Base-by-base conservation (phyloP, 2,329 filamentous ascomycete species). In the Parastagonospora nodorum region DNA sequence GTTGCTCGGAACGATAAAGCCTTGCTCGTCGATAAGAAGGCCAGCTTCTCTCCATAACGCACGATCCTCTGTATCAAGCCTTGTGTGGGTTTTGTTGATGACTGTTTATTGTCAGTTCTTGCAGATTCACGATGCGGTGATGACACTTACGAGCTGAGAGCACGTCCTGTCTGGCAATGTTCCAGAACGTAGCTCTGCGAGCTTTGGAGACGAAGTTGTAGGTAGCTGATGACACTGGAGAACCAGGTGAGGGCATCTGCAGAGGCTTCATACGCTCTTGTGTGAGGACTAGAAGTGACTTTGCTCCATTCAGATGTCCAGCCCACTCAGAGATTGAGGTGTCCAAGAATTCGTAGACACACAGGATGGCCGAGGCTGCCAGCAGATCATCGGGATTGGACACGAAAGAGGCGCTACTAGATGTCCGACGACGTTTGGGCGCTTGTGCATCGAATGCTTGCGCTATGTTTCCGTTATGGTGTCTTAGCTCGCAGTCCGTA, bases 271-370 rank as follows among this genome's bases (percentile, higher is more conserved):
- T 77, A 33, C 77, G 75, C 44, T 80, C 80, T 53, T 82, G 80
- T 4, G 79, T 78, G 46, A 82, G 74, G 37, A 80, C 83, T 45
- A 87, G 78, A 15, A 88, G 74, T 0, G 84, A 83, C 56, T 87
- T 87, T 0, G 87, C 82, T 0, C 85, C 85, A 57, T 83, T 87
- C 5, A 88, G 72, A 72, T 88, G 86, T 4, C 84, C 78, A 29
- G 81, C 80, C 85, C 85, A 88, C 15, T 85, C 84, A 0, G 79
- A 78, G 2, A 81, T 82, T 1, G 84, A 86, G 1, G 83, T 82
- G 66, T 88, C 84, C n/a, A 88, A 74, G 51, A 88, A 84, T 55
- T 88, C 86, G 63, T 88, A 88, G 0, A 86, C 82, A 51, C 84
- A 88, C 1, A 89, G 70, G 11, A 88, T 87, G 0, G 85, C 84